Evolutionary conservation across 2,329 filamentous ascomycete species (phyloP), one percentile per base, ranked within the genome.

Genomic region (Aspergillus spinulosporus): DNA sequence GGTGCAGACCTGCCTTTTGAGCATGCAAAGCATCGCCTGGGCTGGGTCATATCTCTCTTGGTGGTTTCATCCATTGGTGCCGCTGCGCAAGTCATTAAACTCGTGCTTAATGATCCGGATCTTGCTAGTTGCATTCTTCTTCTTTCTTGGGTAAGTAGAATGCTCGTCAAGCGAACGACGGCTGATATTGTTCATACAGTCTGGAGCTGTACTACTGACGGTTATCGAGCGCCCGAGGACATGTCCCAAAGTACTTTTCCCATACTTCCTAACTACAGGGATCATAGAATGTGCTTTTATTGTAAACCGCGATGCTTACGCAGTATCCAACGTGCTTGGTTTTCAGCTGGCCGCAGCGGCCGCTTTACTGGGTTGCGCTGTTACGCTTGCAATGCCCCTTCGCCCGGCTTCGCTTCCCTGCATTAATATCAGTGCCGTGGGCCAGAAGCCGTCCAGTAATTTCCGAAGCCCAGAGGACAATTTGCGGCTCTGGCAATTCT

Each of bases 391-490:
- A 26, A 91, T 91, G 87, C 89, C 89, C 5, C 74, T 92, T 62
- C 81, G 89, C 21, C 81, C 89, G 56, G 83, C 85, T 0, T 67
- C 68, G 0, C 67, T 87, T 3, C 74, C 80, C 15, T 75, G 69
- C 3, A 71, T 80, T 6, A 82, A 80, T 0, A 90, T 92, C 55
- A 85, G 85, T 50, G 72, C 75, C 12, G 78, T 84, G 1, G 84
- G 82, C 52, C 75, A 78, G 14, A 61, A 73, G 4, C 84, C 89
- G 1, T 86, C 81, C 0, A 78, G 75, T 2, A 72, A 79, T 2
- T 75, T 89, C n/a, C 87, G 90, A 31, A 86, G 82, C 47, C 87
- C 92, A 0, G 92, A 96, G 70, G 92, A 96, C 64, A 85, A 88
- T 60, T 71, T 96, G 26, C 88, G 82, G 0, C 77, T 92, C 0